A percentile compares a stretch with the other conserved stretches of the same genome.
Conservation (phyloP, 306 rosid genomes). For the Cucumis melo region DNA sequence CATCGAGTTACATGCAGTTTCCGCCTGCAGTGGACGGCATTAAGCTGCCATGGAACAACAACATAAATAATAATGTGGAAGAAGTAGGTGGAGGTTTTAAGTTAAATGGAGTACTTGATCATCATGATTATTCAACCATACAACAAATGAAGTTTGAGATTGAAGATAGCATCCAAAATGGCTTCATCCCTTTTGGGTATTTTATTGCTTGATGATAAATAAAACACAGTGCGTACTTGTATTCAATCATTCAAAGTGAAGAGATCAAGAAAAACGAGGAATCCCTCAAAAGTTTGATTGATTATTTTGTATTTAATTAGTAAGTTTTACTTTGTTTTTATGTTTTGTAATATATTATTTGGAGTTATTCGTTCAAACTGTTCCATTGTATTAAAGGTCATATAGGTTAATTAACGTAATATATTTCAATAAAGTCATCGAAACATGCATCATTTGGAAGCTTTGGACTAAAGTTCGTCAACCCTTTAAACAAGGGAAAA, state of each 20-base stretch:
- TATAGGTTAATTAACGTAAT: too few relatives aligned
- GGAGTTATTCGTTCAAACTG: too few relatives aligned
- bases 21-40: not conserved
- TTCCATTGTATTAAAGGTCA: too few relatives aligned
- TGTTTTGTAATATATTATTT: not conserved
- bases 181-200: not conserved
- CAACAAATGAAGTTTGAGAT: not conserved
- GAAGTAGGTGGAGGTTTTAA: not conserved
- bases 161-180: not conserved
- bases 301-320: not conserved
- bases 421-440: too few relatives aligned
- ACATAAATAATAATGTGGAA: not conserved
- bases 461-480: too few relatives aligned
- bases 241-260: not conserved
- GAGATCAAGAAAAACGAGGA: not conserved
- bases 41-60: not conserved
- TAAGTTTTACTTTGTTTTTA: not conserved
- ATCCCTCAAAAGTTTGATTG: not conserved
- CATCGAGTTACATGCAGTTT: not conserved
- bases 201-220: not conserved
- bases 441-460: too few relatives aligned
- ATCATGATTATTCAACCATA: not conserved
- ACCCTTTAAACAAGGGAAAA: too few relatives aligned
- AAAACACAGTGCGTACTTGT: not conserved
- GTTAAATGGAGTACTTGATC: not conserved